A percentile compares a stretch with the other conserved stretches of the same genome.
Evolutionary conservation across 352 stramenopile genomes (phyloP).

Genomic region (Globisporangium ultimum): DNA sequence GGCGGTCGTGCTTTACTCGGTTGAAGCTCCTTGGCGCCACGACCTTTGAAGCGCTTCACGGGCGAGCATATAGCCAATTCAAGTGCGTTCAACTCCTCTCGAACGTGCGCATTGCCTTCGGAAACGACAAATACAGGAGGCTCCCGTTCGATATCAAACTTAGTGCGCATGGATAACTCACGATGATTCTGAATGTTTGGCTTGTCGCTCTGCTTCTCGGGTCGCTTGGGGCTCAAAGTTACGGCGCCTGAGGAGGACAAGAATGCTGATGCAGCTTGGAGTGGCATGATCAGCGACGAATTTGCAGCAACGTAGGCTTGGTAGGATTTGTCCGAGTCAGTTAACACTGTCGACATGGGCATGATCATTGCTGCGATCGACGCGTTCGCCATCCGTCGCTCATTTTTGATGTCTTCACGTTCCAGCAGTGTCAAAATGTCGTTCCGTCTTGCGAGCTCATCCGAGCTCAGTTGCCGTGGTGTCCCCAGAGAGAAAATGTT

Average conservation of each 20-base stretch:
- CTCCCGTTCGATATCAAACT: constrained; percentile 43
- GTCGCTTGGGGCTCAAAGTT: constrained; percentile 9
- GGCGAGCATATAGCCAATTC: constrained; percentile 30
- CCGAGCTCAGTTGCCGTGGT: constrained; percentile 39
- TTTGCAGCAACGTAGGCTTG: constrained; percentile 37
- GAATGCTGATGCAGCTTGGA: not conserved
- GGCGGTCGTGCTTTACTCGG: not conserved
- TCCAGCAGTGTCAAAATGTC: constrained; percentile 52
- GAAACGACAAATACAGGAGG: constrained; percentile 27
- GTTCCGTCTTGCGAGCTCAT: constrained; percentile 44
- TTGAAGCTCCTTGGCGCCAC: not conserved
- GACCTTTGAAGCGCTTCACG: constrained; percentile 20
- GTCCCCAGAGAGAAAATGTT: constrained; percentile 67
- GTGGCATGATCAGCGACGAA: constrained; percentile 23
- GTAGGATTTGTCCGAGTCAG: constrained; percentile 25
- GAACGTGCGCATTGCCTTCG: constrained; percentile 27
- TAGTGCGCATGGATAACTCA: constrained; percentile 20
- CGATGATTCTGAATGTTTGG: not conserved
- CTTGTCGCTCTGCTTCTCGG: constrained; percentile 8
- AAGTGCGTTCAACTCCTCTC: constrained; percentile 23
- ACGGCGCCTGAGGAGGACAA: not conserved
- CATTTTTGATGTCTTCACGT: constrained; percentile 21
- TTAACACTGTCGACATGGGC: constrained; percentile 7
- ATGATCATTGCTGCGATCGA: constrained; percentile 31
- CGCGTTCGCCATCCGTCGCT: constrained; percentile 29